Conservation (phyloP, 331 rosid genomes). For the Quercus lobata region DNA sequence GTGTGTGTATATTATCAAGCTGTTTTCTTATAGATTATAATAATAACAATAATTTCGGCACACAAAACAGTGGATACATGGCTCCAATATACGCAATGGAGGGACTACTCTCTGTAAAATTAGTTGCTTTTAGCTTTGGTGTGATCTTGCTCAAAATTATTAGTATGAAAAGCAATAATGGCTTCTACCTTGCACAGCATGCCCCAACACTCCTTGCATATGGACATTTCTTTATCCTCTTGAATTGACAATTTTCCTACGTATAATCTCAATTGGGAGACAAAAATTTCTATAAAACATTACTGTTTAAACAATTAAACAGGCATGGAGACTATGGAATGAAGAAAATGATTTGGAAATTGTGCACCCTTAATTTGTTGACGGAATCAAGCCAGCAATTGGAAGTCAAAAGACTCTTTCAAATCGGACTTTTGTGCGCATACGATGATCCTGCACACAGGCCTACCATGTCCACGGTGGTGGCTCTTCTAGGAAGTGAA, state of each 20-base stretch:
- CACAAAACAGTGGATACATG: too few relatives aligned
- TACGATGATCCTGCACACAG: slow-evolving; percentile 44
- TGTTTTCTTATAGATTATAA: too few relatives aligned
- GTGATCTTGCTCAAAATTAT: slow-evolving; percentile 34
- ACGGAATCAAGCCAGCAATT: not conserved
- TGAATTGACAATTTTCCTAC: not conserved
- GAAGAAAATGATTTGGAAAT: slow-evolving; percentile 34
- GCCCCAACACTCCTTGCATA: slow-evolving; percentile 20
- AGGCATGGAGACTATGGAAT: slow-evolving; percentile 57
- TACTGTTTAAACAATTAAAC: not conserved
- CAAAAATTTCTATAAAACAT: too few relatives aligned
- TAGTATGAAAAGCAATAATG: slow-evolving; percentile 22
- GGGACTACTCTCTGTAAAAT: slow-evolving; percentile 23
- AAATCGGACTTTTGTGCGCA: slow-evolving; percentile 44
- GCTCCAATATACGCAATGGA: not conserved
- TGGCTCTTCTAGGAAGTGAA: slow-evolving; percentile 34
- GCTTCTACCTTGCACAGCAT: slow-evolving; percentile 1
- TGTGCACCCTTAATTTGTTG: slow-evolving; percentile 27
- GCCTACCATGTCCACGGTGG: slow-evolving; percentile 41
- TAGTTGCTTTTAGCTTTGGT: slow-evolving; percentile 27
- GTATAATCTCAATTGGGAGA: too few relatives aligned
- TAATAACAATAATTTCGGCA: too few relatives aligned
- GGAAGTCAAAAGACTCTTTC: slow-evolving; percentile 35
- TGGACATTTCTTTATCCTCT: not conserved
- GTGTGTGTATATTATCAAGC: too few relatives aligned